Percentiles rank a stretch among this genome's conserved stretches.
These are phyloP conservation scores for Blastocystis sp. DNA, from an alignment of 352 stramenopile genomes.

Conservation along the genomic window DNA sequence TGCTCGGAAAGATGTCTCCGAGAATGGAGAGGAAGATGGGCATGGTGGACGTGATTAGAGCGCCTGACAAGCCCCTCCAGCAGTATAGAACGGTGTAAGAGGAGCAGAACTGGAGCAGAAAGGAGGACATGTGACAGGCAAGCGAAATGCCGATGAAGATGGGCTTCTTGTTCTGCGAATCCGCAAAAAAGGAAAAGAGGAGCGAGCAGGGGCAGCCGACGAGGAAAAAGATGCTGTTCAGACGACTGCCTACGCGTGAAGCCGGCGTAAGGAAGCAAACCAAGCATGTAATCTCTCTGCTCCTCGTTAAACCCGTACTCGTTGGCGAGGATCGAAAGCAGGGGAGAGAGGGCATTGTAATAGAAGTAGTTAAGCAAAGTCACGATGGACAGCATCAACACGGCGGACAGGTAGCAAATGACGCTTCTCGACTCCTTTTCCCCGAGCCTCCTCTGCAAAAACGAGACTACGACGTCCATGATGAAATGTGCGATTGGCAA, in stretches of 20 bases:
- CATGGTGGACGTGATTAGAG: slow-evolving; percentile 22
- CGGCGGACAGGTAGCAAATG: slow-evolving; percentile 32
- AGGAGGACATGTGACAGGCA: slow-evolving; percentile 18
- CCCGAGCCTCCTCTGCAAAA: slow-evolving; percentile 51
- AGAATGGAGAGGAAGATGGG: slow-evolving; percentile 62
- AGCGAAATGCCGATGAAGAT: slow-evolving; percentile 31
- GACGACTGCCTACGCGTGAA: slow-evolving; percentile 52
- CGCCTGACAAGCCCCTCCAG: slow-evolving; percentile 59
- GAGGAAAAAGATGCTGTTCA: slow-evolving; percentile 59
- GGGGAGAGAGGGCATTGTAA: slow-evolving; percentile 54
- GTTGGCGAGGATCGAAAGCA: slow-evolving; percentile 29
- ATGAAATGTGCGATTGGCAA: neutral
- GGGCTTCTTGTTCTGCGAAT: slow-evolving; percentile 8
- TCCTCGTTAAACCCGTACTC: slow-evolving; percentile 58
- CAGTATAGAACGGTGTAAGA: slow-evolving; percentile 24
- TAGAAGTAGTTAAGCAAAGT: slow-evolving; percentile 48
- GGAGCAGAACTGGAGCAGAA: slow-evolving; percentile 2
- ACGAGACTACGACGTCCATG: slow-evolving; percentile 32
- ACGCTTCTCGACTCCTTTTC: slow-evolving; percentile 47
- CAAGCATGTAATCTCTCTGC: slow-evolving; percentile 36
- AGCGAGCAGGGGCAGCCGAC: slow-evolving; percentile 37
- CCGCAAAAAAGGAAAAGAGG: slow-evolving; percentile 45
- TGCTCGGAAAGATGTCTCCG: slow-evolving; percentile 41
- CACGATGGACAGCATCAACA: slow-evolving; percentile 17
- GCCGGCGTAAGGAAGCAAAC: neutral